Evolutionary conservation across 345 rosid species (phyloP).

Genomic region (Rhizophora apiculata): DNA sequence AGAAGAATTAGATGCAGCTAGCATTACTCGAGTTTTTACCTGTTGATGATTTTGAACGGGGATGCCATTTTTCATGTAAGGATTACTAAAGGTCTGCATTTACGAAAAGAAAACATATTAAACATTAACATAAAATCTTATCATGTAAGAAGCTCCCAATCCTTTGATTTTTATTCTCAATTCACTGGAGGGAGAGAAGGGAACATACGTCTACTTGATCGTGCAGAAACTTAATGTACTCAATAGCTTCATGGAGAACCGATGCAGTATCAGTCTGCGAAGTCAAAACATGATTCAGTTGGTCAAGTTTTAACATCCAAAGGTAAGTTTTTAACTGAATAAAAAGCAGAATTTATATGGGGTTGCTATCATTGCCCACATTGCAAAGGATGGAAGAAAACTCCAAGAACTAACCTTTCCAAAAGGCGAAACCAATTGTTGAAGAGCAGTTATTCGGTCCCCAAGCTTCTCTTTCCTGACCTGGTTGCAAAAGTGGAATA

Average conservation of each 20-base stretch:
- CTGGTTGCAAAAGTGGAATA: slow-evolving; percentile 12
- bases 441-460: slow-evolving; percentile 39
- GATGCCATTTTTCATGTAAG: slow-evolving; percentile 26
- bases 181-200: not conserved
- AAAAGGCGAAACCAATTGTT: slow-evolving; percentile 38
- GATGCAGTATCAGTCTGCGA: slow-evolving; percentile 36
- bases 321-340: slow-evolving; percentile 9
- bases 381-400: slow-evolving; percentile 12
- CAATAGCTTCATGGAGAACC: slow-evolving; percentile 37
- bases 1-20: no score
- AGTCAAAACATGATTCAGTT: slow-evolving; percentile 4
- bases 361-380: not conserved
- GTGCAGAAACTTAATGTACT: slow-evolving; percentile 35
- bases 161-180: not conserved
- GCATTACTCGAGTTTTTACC: not conserved
- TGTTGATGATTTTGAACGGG: slow-evolving; percentile 20
- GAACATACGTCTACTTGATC: slow-evolving; percentile 34
- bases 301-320: not conserved
- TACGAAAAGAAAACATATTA: not conserved
- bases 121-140: not conserved
- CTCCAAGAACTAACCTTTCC: slow-evolving; percentile 34
- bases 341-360: slow-evolving; percentile 11
- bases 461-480: slow-evolving; percentile 38
- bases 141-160: not conserved
- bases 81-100: slow-evolving; percentile 26